phyloP scores from a whole-genome alignment of 495 filamentous ascomycete genomes.

The Aspergillus funiculosus region DNA sequence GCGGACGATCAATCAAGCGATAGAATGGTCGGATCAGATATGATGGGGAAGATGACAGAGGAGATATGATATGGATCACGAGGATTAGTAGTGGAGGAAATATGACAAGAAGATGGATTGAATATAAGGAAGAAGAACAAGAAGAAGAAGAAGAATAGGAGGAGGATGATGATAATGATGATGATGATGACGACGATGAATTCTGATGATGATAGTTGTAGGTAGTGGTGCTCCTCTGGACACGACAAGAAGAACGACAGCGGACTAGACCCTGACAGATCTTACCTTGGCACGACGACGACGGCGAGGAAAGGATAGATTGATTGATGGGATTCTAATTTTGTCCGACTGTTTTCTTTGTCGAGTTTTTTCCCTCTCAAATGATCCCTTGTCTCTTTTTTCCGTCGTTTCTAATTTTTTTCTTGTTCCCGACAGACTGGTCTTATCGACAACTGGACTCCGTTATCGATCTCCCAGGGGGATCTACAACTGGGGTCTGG shows the following conservation, averaged over 20 bases:
- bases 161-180: conserved; percentile 1
- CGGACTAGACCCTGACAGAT: background rate
- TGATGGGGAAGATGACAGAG: conserved; percentile 14
- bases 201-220: no score
- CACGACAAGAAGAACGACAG: background rate
- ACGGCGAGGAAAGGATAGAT: no score
- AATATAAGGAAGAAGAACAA: background rate
- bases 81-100: background rate
- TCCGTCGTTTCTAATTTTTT: background rate
- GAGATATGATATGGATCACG: conserved; percentile 8
- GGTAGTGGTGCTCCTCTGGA: no score
- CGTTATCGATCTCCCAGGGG: conserved; percentile 25
- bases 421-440: conserved; percentile 11
- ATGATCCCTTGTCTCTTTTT: conserved; percentile 20
- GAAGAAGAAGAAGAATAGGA: background rate
- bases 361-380: background rate
- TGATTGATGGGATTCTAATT: conserved; percentile 18
- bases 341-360: conserved; percentile 25
- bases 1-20: conserved; percentile 18
- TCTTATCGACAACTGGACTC: conserved; percentile 17
- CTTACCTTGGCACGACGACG: background rate
- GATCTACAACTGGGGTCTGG: conserved; percentile 20
- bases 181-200: no score
- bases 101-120: background rate
- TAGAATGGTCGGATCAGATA: conserved; percentile 25